Percentiles rank a stretch among this genome's conserved stretches.
These are phyloP conservation scores for Populus pruinosa DNA, from an alignment of 345 rosid genomes.

Conservation along the genomic window DNA sequence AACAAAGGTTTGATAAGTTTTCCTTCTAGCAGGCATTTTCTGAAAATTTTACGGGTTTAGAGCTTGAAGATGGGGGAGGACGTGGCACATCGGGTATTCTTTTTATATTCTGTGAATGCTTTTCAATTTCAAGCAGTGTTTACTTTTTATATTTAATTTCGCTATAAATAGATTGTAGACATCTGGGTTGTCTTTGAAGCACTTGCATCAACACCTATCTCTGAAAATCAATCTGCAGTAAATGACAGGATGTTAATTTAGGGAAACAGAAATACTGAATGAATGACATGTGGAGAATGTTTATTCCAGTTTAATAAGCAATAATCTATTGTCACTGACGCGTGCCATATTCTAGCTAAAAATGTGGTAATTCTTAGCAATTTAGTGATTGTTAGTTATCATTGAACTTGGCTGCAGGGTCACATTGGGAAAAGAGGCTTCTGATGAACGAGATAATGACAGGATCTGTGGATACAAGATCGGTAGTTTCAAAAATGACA, in stretches of 20 bases:
- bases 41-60: conserved; percentile 91
- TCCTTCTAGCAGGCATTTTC: conserved; percentile 70
- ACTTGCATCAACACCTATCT: neutral
- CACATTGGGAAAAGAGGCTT: conserved; percentile 99
- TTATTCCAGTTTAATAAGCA: neutral
- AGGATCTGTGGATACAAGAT: conserved; percentile 96
- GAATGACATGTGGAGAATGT: neutral
- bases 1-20: conserved; percentile 8
- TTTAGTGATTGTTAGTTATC: conserved; percentile 7
- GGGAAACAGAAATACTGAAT: neutral
- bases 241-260: neutral
- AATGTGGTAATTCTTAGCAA: neutral
- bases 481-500: conserved; percentile 98
- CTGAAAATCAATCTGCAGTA: neutral
- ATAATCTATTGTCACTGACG: neutral
- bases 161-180: neutral
- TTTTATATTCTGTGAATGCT: neutral
- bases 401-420: conserved; percentile 46
- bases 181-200: neutral
- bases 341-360: neutral
- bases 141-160: neutral
- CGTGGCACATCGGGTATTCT: conserved; percentile 90
- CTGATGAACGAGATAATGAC: conserved; percentile 99
- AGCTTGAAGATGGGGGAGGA: conserved; percentile 99
- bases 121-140: neutral